phyloP scores from a whole-genome alignment of 768 basidiomycete genomes.

The Aureoboletus auriporus region DNA sequence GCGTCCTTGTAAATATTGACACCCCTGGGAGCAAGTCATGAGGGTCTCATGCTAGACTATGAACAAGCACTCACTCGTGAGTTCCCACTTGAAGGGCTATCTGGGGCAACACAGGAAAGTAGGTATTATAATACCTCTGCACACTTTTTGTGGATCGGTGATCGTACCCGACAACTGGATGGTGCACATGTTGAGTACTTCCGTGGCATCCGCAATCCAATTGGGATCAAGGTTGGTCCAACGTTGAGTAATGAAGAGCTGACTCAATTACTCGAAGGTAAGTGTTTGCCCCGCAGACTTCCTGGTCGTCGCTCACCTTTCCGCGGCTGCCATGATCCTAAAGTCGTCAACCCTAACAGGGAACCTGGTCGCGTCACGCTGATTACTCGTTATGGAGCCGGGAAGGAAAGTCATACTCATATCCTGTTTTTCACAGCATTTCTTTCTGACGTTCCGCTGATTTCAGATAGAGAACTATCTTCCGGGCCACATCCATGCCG shows the following conservation, averaged over 20 bases:
- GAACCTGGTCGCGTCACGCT: slow-evolving; percentile 82
- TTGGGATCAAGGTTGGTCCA: slow-evolving; percentile 96
- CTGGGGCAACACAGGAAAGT: slow-evolving; percentile 19
- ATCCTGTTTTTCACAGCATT: background rate
- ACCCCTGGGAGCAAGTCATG: slow-evolving; percentile 53
- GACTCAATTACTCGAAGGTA: slow-evolving; percentile 69
- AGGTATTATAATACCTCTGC: slow-evolving; percentile 87
- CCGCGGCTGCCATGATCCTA: background rate
- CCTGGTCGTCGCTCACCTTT: background rate
- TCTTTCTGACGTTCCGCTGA: background rate
- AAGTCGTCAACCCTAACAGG: slow-evolving; percentile 85
- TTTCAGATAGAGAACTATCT: slow-evolving; percentile 71
- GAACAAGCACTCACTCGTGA: slow-evolving; percentile 87
- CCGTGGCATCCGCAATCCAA: slow-evolving; percentile 86
- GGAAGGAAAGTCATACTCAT: slow-evolving; percentile 49
- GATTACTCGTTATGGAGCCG: slow-evolving; percentile 91
- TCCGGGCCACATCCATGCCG: slow-evolving; percentile 75
- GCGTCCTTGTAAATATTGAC: background rate
- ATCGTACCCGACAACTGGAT: slow-evolving; percentile 86
- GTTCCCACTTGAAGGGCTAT: slow-evolving; percentile 39
- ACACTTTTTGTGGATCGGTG: slow-evolving; percentile 97
- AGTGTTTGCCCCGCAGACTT: slow-evolving; percentile 18
- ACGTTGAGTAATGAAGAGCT: slow-evolving; percentile 79
- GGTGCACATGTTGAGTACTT: slow-evolving; percentile 97
- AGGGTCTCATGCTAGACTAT: slow-evolving; percentile 89